phyloP scores from a whole-genome alignment of 176 grass and related monocot species.

The Musa beccarii region DNA sequence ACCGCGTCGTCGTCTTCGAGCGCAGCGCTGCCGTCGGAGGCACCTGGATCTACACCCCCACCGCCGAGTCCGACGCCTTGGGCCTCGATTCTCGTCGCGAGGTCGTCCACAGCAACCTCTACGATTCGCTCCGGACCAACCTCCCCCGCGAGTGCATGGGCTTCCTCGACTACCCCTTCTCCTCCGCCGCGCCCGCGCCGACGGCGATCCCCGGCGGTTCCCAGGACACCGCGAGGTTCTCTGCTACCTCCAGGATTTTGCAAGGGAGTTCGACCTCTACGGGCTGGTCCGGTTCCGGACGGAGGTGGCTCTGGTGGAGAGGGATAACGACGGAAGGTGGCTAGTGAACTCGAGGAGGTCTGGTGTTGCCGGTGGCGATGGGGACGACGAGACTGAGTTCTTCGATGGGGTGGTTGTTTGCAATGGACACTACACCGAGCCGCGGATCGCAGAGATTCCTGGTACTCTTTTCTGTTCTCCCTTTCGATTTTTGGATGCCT shows the following conservation, averaged over 20 bases:
- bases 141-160: constrained; percentile 77
- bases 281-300: constrained; percentile 49
- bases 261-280: constrained; percentile 43
- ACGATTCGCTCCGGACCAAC: constrained; percentile 76
- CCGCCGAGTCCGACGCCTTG: constrained; percentile 42
- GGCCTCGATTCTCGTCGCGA: constrained; percentile 27
- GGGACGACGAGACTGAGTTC: constrained; percentile 22
- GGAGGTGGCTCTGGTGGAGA: constrained; percentile 38
- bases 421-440: constrained; percentile 55
- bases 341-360: constrained; percentile 46
- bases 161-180: constrained; percentile 80
- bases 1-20: constrained; percentile 70
- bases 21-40: constrained; percentile 44
- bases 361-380: background rate
- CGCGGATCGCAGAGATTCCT: constrained; percentile 41
- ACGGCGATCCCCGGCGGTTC: constrained; percentile 49
- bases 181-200: constrained; percentile 6
- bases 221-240: constrained; percentile 74
- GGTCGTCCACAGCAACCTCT: constrained; percentile 65
- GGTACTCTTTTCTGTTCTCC: constrained; percentile 22
- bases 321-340: constrained; percentile 33
- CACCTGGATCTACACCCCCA: constrained; percentile 60
- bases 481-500: background rate
- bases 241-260: constrained; percentile 69
- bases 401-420: constrained; percentile 67